phyloP scores from a whole-genome alignment of 768 basidiomycete genomes.

The Phaeotremella skinneri region DNA sequence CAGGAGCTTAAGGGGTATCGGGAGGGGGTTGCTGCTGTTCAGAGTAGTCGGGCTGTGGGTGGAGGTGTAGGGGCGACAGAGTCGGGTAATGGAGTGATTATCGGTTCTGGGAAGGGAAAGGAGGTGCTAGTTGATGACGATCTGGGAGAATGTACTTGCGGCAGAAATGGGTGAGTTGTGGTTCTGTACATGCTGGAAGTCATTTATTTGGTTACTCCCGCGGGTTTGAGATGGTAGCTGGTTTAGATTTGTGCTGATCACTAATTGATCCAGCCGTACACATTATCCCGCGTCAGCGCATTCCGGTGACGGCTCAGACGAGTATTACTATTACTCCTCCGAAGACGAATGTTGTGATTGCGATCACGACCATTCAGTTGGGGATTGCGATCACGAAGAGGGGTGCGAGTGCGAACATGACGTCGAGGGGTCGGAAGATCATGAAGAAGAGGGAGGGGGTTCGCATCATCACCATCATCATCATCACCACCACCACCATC shows the following conservation, averaged over 20 bases:
- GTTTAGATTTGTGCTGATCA: neutral
- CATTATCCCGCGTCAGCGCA: slow-evolving; percentile 27
- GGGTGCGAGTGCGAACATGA: slow-evolving; percentile 31
- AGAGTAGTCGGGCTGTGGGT: slow-evolving; percentile 3
- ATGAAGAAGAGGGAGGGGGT: slow-evolving; percentile 3
- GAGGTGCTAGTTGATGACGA: slow-evolving; percentile 19
- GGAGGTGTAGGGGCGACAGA: neutral
- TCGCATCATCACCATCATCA: slow-evolving; percentile 21
- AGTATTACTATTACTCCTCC: slow-evolving; percentile 17
- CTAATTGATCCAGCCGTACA: neutral
- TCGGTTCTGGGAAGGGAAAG: slow-evolving; percentile 11
- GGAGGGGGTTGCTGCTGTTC: slow-evolving; percentile 24
- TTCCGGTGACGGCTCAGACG: slow-evolving; percentile 28
- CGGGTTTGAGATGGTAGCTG: too few relatives aligned
- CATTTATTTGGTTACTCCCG: too few relatives aligned
- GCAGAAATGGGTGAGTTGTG: slow-evolving; percentile 24
- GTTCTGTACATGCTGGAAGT: neutral
- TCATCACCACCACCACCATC: slow-evolving; percentile 21
- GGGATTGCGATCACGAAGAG: slow-evolving; percentile 15
- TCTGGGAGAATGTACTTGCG: slow-evolving; percentile 39
- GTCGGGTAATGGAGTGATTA: neutral
- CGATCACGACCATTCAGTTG: slow-evolving; percentile 7
- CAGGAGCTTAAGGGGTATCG: slow-evolving; percentile 45
- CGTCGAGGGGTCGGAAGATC: slow-evolving; percentile 22
- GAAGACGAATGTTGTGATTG: slow-evolving; percentile 23